phyloP scores from a whole-genome alignment of 345 rosid species.

The Eucalyptus polybractea region DNA sequence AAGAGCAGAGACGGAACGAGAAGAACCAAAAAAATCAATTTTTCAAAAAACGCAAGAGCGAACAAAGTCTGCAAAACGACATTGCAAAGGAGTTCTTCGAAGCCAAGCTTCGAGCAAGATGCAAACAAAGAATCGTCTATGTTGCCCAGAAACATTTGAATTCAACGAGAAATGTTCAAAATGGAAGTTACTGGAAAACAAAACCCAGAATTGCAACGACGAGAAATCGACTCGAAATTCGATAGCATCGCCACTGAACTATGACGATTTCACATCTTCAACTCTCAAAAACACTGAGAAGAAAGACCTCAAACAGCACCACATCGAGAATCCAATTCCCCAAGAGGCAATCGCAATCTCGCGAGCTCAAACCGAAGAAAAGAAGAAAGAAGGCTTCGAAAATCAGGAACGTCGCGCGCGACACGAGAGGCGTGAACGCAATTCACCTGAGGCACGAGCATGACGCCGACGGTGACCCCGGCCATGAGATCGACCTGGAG shows the following conservation, averaged over 20 bases:
- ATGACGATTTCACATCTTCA: not conserved
- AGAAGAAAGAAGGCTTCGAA: not conserved
- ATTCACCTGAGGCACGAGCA: conserved; percentile 99
- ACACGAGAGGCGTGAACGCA: not conserved
- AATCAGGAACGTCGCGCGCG: not conserved
- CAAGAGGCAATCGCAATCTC: not conserved
- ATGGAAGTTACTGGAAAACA: not conserved
- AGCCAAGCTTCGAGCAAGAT: not conserved
- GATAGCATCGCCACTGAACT: not conserved
- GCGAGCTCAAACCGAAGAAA: not conserved
- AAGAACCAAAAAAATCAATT: not conserved
- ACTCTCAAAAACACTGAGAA: not conserved
- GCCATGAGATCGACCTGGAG: conserved; percentile 89
- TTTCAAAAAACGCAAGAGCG: not conserved
- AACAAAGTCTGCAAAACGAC: not conserved
- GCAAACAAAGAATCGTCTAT: not conserved
- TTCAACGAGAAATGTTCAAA: not conserved
- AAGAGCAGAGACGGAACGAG: not conserved
- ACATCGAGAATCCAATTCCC: not conserved
- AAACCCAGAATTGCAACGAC: not conserved
- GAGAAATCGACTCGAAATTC: not conserved
- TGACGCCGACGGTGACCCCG: conserved; percentile 82
- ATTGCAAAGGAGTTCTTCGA: not conserved
- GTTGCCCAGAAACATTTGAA: not conserved
- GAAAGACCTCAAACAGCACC: not conserved